Evolutionary conservation across 805 yeast species (phyloP).

Genomic region (Blastobotrys peoriensis): DNA sequence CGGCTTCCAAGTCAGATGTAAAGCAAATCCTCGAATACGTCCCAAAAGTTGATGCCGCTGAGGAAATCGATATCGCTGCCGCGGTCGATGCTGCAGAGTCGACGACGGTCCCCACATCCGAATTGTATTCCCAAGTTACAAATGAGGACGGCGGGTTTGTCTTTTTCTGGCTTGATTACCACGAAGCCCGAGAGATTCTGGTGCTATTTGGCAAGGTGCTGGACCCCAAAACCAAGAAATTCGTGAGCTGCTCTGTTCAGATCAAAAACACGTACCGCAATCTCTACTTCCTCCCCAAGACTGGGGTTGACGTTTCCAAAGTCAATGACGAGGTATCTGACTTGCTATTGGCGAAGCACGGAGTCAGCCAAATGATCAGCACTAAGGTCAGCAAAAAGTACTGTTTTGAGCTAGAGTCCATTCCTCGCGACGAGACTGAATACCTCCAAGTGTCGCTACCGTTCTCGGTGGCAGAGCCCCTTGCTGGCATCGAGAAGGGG

Average conservation of each 20-base stretch:
- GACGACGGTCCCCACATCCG: too few relatives aligned
- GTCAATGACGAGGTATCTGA: constrained; percentile 74
- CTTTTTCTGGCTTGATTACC: constrained; percentile 87
- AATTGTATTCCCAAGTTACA: too few relatives aligned
- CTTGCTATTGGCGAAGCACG: constrained; percentile 54
- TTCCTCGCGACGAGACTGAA: constrained; percentile 66
- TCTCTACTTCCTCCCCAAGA: constrained; percentile 71
- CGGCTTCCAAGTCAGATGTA: too few relatives aligned
- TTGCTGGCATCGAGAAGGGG: constrained; percentile 42
- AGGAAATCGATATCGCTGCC: too few relatives aligned
- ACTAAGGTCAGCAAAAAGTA: constrained; percentile 71
- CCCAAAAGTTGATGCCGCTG: too few relatives aligned
- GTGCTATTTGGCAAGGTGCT: constrained; percentile 79
- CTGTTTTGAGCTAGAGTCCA: constrained; percentile 77
- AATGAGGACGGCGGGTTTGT: constrained; percentile 52
- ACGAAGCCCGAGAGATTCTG: constrained; percentile 65
- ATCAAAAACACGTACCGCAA: constrained; percentile 64
- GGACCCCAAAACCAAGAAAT: constrained; percentile 37
- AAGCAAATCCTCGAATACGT: too few relatives aligned
- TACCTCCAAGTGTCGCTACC: constrained; percentile 78
- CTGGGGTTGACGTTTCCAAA: constrained; percentile 42
- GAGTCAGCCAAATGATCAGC: constrained; percentile 56
- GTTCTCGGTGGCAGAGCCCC: constrained; percentile 29
- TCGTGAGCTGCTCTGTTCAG: constrained; percentile 73
- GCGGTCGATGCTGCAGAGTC: too few relatives aligned